Evolutionary conservation across 768 basidiomycete species (phyloP).

Genomic region (Lactifluus echinatus): DNA sequence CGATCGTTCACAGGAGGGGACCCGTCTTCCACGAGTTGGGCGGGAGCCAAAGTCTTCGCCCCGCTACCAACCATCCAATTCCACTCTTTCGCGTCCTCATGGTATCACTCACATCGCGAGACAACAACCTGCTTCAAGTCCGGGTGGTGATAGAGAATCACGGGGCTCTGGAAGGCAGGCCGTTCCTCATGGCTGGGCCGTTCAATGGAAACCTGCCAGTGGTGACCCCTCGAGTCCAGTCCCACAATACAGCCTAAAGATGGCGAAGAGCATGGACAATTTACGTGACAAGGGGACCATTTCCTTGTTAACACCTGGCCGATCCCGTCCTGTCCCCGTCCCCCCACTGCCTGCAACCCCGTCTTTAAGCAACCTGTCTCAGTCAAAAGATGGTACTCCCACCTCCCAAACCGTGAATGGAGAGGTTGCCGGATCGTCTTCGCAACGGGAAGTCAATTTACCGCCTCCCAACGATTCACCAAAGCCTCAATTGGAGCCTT

Average conservation of each 20-base stretch:
- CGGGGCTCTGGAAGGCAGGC: slow-evolving; percentile 31
- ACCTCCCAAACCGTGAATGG: slow-evolving; percentile 2
- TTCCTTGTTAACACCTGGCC: slow-evolving; percentile 1
- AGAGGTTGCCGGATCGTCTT: background rate
- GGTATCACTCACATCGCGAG: slow-evolving; percentile 23
- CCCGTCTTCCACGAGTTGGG: slow-evolving; percentile 6
- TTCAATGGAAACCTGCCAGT: slow-evolving; percentile 35
- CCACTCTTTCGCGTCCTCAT: slow-evolving; percentile 5
- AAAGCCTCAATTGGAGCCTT: slow-evolving; percentile 6
- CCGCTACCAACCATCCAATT: slow-evolving; percentile 11
- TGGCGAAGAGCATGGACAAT: slow-evolving; percentile 21
- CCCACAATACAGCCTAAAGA: slow-evolving; percentile 16
- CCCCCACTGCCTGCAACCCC: slow-evolving; percentile 14
- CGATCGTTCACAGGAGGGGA: background rate
- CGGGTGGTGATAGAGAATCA: slow-evolving; percentile 18
- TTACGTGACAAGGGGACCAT: slow-evolving; percentile 14
- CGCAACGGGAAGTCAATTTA: slow-evolving; percentile 4
- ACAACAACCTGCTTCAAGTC: slow-evolving; percentile 16
- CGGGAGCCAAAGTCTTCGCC: slow-evolving; percentile 18
- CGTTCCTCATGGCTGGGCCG: slow-evolving; percentile 39
- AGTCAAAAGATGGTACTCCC: slow-evolving; percentile 1
- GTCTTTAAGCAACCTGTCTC: background rate
- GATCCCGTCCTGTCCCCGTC: slow-evolving; percentile 6
- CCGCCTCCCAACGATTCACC: background rate
- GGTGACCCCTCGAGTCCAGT: slow-evolving; percentile 16